These are phyloP conservation scores for Clarireedia paspali DNA, from an alignment of 2,329 filamentous ascomycete genomes.

Conservation along the genomic window DNA sequence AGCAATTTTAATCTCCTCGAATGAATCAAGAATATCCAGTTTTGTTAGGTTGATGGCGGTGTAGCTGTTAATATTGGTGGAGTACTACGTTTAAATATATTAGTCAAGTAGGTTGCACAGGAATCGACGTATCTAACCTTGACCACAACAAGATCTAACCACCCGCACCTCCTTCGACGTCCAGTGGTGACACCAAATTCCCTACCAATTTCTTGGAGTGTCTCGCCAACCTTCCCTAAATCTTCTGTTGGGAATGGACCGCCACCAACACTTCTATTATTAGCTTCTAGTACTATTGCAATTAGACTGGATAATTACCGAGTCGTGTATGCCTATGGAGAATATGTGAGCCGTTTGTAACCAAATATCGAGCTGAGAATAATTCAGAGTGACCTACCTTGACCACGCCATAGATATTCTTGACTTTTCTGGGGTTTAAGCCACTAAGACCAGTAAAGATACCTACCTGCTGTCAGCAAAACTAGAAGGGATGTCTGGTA, in stretches of 20 bases:
- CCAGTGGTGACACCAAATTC: constrained; percentile 42
- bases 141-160: constrained; percentile 45
- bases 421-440: constrained; percentile 52
- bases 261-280: constrained; percentile 42
- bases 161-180: constrained; percentile 53
- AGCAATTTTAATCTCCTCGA: constrained; percentile 67
- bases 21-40: constrained; percentile 65
- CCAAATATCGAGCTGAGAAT: not conserved
- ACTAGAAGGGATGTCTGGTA: not conserved
- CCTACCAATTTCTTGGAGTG: constrained; percentile 40
- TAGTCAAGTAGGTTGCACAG: not conserved
- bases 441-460: constrained; percentile 54
- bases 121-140: constrained; percentile 23
- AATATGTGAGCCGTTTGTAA: not conserved
- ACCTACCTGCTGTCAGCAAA: constrained; percentile 32
- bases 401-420: constrained; percentile 56
- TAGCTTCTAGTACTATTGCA: constrained; percentile 44
- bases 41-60: constrained; percentile 50
- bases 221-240: constrained; percentile 35
- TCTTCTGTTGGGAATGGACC: constrained; percentile 64
- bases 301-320: not conserved
- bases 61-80: constrained; percentile 28
- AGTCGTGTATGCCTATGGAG: constrained; percentile 1
- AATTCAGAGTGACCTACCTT: constrained; percentile 32
- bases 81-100: constrained; percentile 36